A percentile compares a stretch with the other conserved stretches of the same genome.
These are phyloP conservation scores for Rhodamnia rubescens DNA, from an alignment of 345 rosid species.

Conservation along the genomic window DNA sequence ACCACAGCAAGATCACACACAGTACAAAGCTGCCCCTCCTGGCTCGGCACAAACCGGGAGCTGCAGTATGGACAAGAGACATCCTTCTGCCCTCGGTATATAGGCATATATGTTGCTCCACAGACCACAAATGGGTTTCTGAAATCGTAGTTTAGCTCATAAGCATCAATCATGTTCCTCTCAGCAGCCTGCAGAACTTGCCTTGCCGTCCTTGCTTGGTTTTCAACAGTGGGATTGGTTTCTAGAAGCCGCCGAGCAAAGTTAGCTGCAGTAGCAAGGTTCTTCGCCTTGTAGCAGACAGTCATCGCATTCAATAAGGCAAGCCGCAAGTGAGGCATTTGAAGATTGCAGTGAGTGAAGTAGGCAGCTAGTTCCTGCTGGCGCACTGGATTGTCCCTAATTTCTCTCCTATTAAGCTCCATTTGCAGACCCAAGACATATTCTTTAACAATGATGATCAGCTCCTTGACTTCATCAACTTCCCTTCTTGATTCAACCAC, in stretches of 20 bases:
- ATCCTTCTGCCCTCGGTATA: constrained; percentile 85
- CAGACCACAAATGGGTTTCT: constrained; percentile 92
- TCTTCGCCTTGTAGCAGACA: constrained; percentile 72
- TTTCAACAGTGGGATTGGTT: constrained; percentile 69
- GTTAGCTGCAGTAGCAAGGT: constrained; percentile 65
- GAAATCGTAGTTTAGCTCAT: constrained; percentile 73
- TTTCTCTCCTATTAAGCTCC: constrained; percentile 79
- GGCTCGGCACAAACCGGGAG: constrained; percentile 61
- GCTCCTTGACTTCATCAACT: constrained; percentile 90
- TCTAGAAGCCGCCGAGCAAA: constrained; percentile 74
- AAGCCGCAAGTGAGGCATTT: constrained; percentile 67
- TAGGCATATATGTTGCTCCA: constrained; percentile 84
- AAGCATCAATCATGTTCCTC: constrained; percentile 58
- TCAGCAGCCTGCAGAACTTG: constrained; percentile 81
- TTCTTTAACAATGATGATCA: constrained; percentile 67
- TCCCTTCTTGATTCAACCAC: constrained; percentile 95
- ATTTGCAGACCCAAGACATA: constrained; percentile 76
- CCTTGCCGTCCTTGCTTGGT: constrained; percentile 69
- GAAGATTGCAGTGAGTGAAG: constrained; percentile 93
- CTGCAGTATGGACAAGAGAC: constrained; percentile 81
- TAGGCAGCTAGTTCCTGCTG: constrained; percentile 98
- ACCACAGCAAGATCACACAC: constrained; percentile 78
- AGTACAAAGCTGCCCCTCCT: constrained; percentile 63
- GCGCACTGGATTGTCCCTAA: constrained; percentile 53
- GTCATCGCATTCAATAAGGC: constrained; percentile 73